Base-by-base conservation (phyloP, 768 basidiomycete genomes). In the Gymnopilus dilepis region DNA sequence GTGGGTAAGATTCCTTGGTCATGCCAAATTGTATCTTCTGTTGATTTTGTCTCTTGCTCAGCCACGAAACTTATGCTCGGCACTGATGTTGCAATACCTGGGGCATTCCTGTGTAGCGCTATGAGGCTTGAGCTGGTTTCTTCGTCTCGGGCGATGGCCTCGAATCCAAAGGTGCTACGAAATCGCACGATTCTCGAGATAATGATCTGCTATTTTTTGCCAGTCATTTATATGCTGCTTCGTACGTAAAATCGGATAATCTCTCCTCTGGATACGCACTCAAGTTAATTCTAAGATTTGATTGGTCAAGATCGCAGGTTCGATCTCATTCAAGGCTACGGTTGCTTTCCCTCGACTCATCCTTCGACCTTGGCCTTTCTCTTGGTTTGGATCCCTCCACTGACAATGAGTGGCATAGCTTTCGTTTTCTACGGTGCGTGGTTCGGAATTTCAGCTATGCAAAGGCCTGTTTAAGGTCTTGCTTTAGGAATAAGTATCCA, bases 261-360 rank as follows among this genome's bases (percentile, higher is more conserved):
- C n/a, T n/a, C n/a, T n/a, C n/a, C n/a, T n/a, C n/a, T n/a, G n/a
- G n/a, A n/a, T n/a, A n/a, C n/a, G n/a, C n/a, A n/a, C n/a, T n/a
- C 7, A 37, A 37, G 34, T 15, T 37, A 37, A 37, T 24, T 22
- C 24, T 22, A 59, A 90, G 89, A 87, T 67, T 75, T 78, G 56
- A 67, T 88, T 51, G 79, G 81, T 26, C 86, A 89, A 68, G 84
- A 85, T 58, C 83, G 84, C 70, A 82, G 89, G 57, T 91, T 86
- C 76, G 81, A 86, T 68, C 80, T 91, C 59, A 72, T 80, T 21
- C 77, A 84, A 70, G 81, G 86, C 58, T 73, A 83, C 45, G 89
- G 89, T 0, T 89, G 88, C 65, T 70, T 72, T 15, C 80, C 81
- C 9, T 77, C 81, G 2, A 77, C 80, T 24, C 80, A 83, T 50